Conservation (phyloP, 2,329 filamentous ascomycete genomes). For the Ophiostoma perfectum region DNA sequence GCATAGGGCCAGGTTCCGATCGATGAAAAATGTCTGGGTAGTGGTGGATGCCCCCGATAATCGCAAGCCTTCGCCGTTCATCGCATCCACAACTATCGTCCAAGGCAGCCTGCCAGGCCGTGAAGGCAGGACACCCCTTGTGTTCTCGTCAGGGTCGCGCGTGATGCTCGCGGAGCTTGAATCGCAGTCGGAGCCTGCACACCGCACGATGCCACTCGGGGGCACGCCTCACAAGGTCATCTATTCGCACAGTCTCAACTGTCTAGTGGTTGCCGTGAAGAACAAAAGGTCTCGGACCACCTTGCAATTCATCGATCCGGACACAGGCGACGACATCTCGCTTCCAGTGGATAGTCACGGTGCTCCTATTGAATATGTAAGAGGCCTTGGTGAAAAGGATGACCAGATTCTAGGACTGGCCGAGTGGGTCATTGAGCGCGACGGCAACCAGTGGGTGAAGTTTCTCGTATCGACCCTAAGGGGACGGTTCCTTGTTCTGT, state of each 20-base stretch:
- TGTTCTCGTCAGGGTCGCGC: slow-evolving; percentile 46
- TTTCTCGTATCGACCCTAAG: slow-evolving; percentile 54
- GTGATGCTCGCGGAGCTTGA: slow-evolving; percentile 52
- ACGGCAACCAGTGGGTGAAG: slow-evolving; percentile 55
- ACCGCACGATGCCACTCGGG: slow-evolving; percentile 43
- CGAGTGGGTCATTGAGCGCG: slow-evolving; percentile 58
- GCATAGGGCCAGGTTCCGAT: slow-evolving; percentile 33
- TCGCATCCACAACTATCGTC: slow-evolving; percentile 46
- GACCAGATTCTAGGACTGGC: slow-evolving; percentile 57
- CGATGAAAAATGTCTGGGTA: slow-evolving; percentile 44
- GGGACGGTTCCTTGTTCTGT: slow-evolving; percentile 53
- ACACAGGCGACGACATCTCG: slow-evolving; percentile 50
- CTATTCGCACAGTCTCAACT: slow-evolving; percentile 50
- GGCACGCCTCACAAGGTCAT: slow-evolving; percentile 49
- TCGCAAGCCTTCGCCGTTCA: slow-evolving; percentile 41
- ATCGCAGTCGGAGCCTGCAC: slow-evolving; percentile 41
- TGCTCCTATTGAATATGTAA: slow-evolving; percentile 44
- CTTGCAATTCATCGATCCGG: slow-evolving; percentile 52
- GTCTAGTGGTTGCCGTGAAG: slow-evolving; percentile 49
- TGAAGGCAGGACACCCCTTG: slow-evolving; percentile 39
- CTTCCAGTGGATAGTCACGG: slow-evolving; percentile 40
- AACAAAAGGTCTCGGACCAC: slow-evolving; percentile 40
- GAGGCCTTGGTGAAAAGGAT: slow-evolving; percentile 50
- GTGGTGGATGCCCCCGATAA: slow-evolving; percentile 46
- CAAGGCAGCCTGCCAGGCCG: slow-evolving; percentile 37